Percentiles rank a stretch among this genome's conserved stretches.
phyloP scores from a whole-genome alignment of 495 filamentous ascomycete species.

The Astrothelium subdiscretum region DNA sequence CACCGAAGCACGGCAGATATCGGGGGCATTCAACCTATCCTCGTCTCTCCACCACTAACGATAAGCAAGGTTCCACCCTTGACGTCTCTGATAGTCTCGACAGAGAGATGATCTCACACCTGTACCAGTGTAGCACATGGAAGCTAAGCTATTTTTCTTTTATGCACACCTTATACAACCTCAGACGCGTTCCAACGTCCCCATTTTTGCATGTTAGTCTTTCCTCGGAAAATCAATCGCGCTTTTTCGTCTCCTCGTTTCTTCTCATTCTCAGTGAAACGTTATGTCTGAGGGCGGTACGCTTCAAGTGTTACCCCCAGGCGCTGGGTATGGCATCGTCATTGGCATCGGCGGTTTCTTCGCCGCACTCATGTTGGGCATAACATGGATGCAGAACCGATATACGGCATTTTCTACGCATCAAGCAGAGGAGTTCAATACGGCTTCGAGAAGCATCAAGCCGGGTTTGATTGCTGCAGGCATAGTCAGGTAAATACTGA shows the following conservation, averaged over 20 bases:
- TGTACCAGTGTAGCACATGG: background rate
- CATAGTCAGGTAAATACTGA: constrained; percentile 23
- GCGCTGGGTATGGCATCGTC: constrained; percentile 38
- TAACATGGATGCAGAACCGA: constrained; percentile 37
- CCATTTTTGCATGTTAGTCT: background rate
- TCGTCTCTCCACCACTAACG: background rate
- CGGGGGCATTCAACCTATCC: background rate
- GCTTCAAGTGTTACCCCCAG: constrained; percentile 13
- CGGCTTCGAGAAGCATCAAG: constrained; percentile 36
- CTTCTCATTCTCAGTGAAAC: background rate
- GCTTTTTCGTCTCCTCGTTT: background rate
- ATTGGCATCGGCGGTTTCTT: constrained; percentile 39
- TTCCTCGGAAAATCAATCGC: background rate
- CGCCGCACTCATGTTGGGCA: constrained; percentile 33
- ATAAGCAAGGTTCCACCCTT: background rate
- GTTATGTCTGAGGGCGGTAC: constrained; percentile 3
- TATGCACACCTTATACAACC: too few relatives aligned
- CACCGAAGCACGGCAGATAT: background rate
- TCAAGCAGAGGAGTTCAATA: constrained; percentile 39
- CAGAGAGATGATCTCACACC: background rate
- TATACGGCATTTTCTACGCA: constrained; percentile 37
- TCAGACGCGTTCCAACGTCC: too few relatives aligned
- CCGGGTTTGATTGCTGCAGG: constrained; percentile 39
- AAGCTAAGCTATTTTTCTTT: too few relatives aligned
- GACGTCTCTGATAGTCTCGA: background rate